Conservation (phyloP, 2,329 filamentous ascomycete genomes). For the Boeremia exigua region DNA sequence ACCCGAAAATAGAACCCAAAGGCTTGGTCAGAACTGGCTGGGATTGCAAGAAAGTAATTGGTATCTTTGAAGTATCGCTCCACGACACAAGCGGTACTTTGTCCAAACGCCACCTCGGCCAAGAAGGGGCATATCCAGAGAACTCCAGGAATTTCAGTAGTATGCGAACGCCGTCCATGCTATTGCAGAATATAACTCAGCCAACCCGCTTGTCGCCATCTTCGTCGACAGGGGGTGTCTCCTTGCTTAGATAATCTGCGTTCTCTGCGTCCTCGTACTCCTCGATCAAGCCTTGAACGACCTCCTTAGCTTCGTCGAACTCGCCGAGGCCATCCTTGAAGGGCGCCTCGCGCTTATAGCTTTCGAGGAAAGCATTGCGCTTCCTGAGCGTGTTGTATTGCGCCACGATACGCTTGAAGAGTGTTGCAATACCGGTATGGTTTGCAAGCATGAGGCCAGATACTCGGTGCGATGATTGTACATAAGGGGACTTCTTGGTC, state of each 20-base stretch:
- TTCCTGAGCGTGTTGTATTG: slow-evolving; percentile 96
- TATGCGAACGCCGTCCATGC: slow-evolving; percentile 15
- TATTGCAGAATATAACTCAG: not conserved
- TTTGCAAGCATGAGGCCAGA: slow-evolving; percentile 98
- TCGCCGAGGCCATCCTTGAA: slow-evolving; percentile 91
- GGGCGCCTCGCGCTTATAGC: slow-evolving; percentile 93
- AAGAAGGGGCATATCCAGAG: slow-evolving; percentile 8
- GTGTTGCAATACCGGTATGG: slow-evolving; percentile 94
- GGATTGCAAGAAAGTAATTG: slow-evolving; percentile 17
- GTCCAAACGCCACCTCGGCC: slow-evolving; percentile 16
- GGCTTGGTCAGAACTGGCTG: not conserved
- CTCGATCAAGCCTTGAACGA: slow-evolving; percentile 86
- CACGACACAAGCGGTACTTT: slow-evolving; percentile 13
- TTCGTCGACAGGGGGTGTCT: slow-evolving; percentile 53
- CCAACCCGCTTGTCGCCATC: slow-evolving; percentile 41
- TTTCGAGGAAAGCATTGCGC: slow-evolving; percentile 94
- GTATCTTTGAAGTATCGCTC: slow-evolving; percentile 22
- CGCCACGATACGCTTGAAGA: slow-evolving; percentile 91
- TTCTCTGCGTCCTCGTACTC: slow-evolving; percentile 97
- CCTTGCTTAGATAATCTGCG: slow-evolving; percentile 85
- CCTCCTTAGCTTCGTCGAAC: slow-evolving; percentile 92
- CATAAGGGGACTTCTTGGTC: slow-evolving; percentile 95
- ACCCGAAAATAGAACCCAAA: not conserved
- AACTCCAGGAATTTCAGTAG: slow-evolving; percentile 15
- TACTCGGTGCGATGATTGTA: slow-evolving; percentile 91